Evolutionary conservation across 495 filamentous ascomycete species (phyloP).

Genomic region (Aspergillus mulundensis): DNA sequence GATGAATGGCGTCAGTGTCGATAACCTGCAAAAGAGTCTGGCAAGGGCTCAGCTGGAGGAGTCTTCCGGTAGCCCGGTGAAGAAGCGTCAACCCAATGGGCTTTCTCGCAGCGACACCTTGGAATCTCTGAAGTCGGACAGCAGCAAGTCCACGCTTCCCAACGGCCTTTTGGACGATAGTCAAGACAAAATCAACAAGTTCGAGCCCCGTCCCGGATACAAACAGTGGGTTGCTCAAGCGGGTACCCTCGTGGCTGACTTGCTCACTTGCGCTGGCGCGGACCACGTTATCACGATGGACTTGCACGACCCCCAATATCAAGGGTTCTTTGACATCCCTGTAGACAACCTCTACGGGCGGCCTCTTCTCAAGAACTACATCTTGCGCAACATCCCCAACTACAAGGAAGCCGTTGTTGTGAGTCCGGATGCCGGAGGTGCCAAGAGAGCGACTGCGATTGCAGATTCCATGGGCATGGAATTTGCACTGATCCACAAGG

Average conservation of each 20-base stretch:
- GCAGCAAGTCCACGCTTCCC: slow-evolving; percentile 19
- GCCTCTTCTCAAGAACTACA: slow-evolving; percentile 83
- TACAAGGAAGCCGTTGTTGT: slow-evolving; percentile 88
- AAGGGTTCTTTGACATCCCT: slow-evolving; percentile 97
- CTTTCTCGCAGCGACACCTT: slow-evolving; percentile 56
- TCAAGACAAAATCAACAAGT: slow-evolving; percentile 49
- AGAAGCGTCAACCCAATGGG: slow-evolving; percentile 35
- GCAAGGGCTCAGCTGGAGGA: slow-evolving; percentile 58
- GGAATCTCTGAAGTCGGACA: slow-evolving; percentile 53
- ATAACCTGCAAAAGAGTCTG: slow-evolving; percentile 62
- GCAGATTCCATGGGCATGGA: slow-evolving; percentile 88
- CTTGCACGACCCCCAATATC: slow-evolving; percentile 96
- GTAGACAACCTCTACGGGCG: slow-evolving; percentile 95
- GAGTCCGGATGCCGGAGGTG: slow-evolving; percentile 93
- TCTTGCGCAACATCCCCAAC: slow-evolving; percentile 80
- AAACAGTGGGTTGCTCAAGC: slow-evolving; percentile 99
- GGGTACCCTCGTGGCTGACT: slow-evolving; percentile 89
- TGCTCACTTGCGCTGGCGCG: slow-evolving; percentile 91
- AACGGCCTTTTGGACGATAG: slow-evolving; percentile 50
- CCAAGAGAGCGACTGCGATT: slow-evolving; percentile 95
- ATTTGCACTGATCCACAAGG: slow-evolving; percentile 98
- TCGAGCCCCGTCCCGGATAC: slow-evolving; percentile 85
- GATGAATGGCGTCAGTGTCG: slow-evolving; percentile 57
- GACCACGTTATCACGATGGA: slow-evolving; percentile 97
- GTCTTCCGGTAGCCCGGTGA: slow-evolving; percentile 40